A percentile compares a stretch with the other conserved stretches of the same genome.
phyloP scores from a whole-genome alignment of 2,329 filamentous ascomycete genomes.

The Trichoderma sp. region DNA sequence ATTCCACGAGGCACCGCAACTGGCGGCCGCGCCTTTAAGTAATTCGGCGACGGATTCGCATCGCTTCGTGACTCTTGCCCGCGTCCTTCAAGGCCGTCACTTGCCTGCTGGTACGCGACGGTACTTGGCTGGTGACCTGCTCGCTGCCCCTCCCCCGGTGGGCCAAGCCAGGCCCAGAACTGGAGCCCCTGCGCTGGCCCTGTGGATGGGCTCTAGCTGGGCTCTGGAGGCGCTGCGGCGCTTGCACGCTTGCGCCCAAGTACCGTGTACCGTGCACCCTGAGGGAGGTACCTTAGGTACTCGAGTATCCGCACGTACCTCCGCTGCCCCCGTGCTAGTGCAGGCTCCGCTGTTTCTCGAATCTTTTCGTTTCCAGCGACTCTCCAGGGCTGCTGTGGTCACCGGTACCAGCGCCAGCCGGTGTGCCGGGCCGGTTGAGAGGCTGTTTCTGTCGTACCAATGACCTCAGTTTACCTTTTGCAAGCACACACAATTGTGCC shows the following conservation, averaged over 20 bases:
- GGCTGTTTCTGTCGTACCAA: neutral
- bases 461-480: neutral
- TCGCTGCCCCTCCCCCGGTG: conserved; percentile 14
- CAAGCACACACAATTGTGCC: neutral
- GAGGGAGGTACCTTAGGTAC: neutral
- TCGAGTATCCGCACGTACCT: neutral
- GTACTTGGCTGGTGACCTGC: conserved; percentile 21
- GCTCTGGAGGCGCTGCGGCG: neutral
- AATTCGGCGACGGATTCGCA: conserved; percentile 5
- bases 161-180: conserved; percentile 20
- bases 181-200: conserved; percentile 16
- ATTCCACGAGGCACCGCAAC: conserved; percentile 1
- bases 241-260: neutral
- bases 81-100: conserved; percentile 14
- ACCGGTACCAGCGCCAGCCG: conserved; percentile 8
- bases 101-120: conserved; percentile 11
- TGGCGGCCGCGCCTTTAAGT: conserved; percentile 21
- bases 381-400: neutral
- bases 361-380: neutral
- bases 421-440: conserved; percentile 7
- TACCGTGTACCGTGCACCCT: neutral
- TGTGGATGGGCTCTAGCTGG: too few relatives aligned
- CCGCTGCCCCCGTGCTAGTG: neutral
- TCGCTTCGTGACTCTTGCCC: conserved; percentile 20
- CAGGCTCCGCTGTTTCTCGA: conserved; percentile 12